Conservation (phyloP, 2,329 filamentous ascomycete genomes). For the Coniochaeta prunicola region DNA sequence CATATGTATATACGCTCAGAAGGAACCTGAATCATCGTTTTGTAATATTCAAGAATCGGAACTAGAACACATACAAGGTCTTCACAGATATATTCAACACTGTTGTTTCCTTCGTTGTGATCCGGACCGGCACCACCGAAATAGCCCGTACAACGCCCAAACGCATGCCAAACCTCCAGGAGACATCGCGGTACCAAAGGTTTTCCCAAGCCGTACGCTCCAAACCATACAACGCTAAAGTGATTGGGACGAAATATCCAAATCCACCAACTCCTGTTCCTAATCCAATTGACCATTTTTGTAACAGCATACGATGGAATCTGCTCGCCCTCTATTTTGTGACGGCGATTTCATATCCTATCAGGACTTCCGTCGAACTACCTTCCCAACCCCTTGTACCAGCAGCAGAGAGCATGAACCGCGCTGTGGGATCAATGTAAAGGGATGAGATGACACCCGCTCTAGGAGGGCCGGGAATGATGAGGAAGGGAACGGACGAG, state of each 20-base stretch:
- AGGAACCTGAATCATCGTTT: too few relatives aligned
- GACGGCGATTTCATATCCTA: slow-evolving; percentile 82
- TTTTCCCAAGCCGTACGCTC: background rate
- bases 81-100: background rate
- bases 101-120: too few relatives aligned
- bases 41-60: too few relatives aligned
- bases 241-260: background rate
- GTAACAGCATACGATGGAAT: background rate
- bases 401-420: slow-evolving; percentile 85
- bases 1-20: too few relatives aligned
- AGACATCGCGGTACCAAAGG: background rate
- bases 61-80: background rate
- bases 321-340: background rate
- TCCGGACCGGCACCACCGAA: too few relatives aligned
- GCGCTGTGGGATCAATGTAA: slow-evolving; percentile 79
- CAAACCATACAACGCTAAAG: background rate
- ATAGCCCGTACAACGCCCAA: too few relatives aligned
- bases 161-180: background rate
- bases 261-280: background rate
- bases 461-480: slow-evolving; percentile 76
- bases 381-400: slow-evolving; percentile 96
- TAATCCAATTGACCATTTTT: background rate
- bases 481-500: slow-evolving; percentile 86
- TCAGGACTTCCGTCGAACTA: slow-evolving; percentile 75
- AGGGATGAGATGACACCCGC: slow-evolving; percentile 83